Percentiles rank a stretch among this genome's conserved stretches.
phyloP scores from a whole-genome alignment of 495 filamentous ascomycete species.

The Penicillium lagena region DNA sequence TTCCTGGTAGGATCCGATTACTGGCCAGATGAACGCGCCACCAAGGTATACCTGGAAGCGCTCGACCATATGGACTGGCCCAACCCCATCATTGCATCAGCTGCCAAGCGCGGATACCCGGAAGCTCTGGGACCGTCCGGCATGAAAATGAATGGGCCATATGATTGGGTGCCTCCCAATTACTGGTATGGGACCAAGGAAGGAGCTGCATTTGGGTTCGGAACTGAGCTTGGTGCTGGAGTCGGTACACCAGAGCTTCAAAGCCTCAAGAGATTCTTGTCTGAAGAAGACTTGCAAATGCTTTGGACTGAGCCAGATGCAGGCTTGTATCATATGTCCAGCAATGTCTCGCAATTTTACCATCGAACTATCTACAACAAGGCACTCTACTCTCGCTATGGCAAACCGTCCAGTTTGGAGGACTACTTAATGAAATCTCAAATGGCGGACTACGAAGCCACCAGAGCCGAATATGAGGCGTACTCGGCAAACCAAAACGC shows the following conservation, averaged over 20 bases:
- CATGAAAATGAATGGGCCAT: constrained; percentile 63
- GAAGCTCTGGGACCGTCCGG: constrained; percentile 46
- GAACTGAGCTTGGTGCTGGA: constrained; percentile 54
- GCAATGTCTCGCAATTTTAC: constrained; percentile 45
- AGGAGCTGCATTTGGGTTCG: constrained; percentile 58
- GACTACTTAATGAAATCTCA: constrained; percentile 52
- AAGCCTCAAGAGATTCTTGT: constrained; percentile 50
- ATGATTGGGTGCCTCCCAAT: constrained; percentile 61
- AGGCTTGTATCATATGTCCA: constrained; percentile 54
- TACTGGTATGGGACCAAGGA: constrained; percentile 52
- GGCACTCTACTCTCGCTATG: constrained; percentile 47
- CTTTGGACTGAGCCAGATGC: constrained; percentile 51
- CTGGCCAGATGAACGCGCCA: constrained; percentile 53
- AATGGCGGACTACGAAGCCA: constrained; percentile 60
- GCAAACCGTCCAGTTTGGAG: constrained; percentile 41
- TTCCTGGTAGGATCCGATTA: constrained; percentile 58
- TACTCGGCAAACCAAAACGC: constrained; percentile 46
- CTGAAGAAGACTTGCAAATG: constrained; percentile 38
- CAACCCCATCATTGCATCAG: constrained; percentile 51
- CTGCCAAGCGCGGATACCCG: constrained; percentile 48
- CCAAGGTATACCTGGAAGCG: constrained; percentile 42
- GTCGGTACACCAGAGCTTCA: constrained; percentile 54
- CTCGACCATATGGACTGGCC: constrained; percentile 48
- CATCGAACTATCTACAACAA: constrained; percentile 51
- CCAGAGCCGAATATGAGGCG: constrained; percentile 52